These are phyloP conservation scores for Diplogelasinospora grovesii DNA, from an alignment of 495 filamentous ascomycete genomes.

Conservation along the genomic window DNA sequence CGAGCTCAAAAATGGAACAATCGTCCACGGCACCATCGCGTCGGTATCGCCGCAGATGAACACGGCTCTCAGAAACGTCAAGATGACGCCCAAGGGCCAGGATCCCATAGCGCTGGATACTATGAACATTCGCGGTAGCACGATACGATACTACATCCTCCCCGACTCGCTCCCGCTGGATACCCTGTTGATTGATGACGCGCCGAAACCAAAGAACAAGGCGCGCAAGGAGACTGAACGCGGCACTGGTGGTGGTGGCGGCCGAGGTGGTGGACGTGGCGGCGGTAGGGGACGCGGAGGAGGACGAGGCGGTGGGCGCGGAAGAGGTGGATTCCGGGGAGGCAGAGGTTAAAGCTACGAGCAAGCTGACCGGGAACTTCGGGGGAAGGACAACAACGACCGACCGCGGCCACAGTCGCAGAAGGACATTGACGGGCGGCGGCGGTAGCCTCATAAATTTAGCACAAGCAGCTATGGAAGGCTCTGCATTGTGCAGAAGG, in stretches of 20 bases:
- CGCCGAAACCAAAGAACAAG: conserved; percentile 98
- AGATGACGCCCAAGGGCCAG: conserved; percentile 84
- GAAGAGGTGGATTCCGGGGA: not conserved
- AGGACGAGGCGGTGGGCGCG: not conserved
- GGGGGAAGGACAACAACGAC: too few relatives aligned
- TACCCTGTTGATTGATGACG: conserved; percentile 89
- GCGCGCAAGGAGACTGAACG: conserved; percentile 77
- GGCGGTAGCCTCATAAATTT: too few relatives aligned
- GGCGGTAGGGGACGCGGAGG: not conserved
- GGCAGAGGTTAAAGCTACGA: too few relatives aligned
- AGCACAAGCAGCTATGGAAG: too few relatives aligned
- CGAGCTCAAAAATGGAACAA: conserved; percentile 96
- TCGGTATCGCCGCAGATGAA: conserved; percentile 97
- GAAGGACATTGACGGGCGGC: too few relatives aligned
- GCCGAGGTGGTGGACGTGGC: not conserved
- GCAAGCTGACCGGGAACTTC: too few relatives aligned
- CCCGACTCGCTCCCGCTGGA: conserved; percentile 92
- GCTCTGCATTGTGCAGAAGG: too few relatives aligned
- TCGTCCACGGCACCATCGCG: conserved; percentile 91
- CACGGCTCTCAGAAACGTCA: conserved; percentile 84
- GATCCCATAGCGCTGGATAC: conserved; percentile 82
- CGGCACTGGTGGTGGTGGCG: not conserved
- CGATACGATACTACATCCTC: conserved; percentile 84
- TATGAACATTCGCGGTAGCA: conserved; percentile 93
- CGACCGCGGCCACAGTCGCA: too few relatives aligned